phyloP scores from a whole-genome alignment of 805 yeast species.

The Torulaspora maleeae region DNA sequence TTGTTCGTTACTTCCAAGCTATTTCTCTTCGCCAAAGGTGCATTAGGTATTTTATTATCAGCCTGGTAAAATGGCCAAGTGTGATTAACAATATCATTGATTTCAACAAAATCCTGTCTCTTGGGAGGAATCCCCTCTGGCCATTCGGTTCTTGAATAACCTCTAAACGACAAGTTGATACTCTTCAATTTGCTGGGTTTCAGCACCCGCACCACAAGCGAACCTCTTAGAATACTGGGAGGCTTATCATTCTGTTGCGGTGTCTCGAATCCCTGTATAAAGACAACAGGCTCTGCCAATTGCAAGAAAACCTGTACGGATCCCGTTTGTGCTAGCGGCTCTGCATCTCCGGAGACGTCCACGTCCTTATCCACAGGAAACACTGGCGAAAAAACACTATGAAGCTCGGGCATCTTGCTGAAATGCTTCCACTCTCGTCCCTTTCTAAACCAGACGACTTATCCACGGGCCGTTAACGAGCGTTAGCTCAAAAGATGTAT shows the following conservation, averaged over 20 bases:
- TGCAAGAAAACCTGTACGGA: slow-evolving; percentile 67
- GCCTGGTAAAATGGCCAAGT: slow-evolving; percentile 84
- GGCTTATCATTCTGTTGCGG: slow-evolving; percentile 61
- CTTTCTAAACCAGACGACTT: not conserved
- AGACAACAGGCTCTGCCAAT: slow-evolving; percentile 75
- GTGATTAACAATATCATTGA: slow-evolving; percentile 63
- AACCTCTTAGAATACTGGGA: slow-evolving; percentile 79
- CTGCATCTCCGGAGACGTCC: slow-evolving; percentile 36
- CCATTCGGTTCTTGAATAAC: slow-evolving; percentile 82
- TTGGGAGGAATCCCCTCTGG: slow-evolving; percentile 98
- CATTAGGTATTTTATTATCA: slow-evolving; percentile 38
- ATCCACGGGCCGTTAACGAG: not conserved
- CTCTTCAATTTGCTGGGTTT: slow-evolving; percentile 69
- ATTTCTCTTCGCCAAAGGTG: slow-evolving; percentile 1
- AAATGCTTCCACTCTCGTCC: not conserved
- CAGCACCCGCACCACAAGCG: slow-evolving; percentile 60
- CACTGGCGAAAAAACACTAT: slow-evolving; percentile 40
- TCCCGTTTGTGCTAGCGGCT: slow-evolving; percentile 56
- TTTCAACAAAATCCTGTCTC: slow-evolving; percentile 59
- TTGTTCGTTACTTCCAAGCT: slow-evolving; percentile 1
- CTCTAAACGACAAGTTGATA: slow-evolving; percentile 58
- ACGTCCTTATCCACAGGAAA: slow-evolving; percentile 52
- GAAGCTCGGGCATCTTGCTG: slow-evolving; percentile 12
- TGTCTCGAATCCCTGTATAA: slow-evolving; percentile 74
- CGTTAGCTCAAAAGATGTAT: not conserved